A percentile compares a stretch with the other conserved stretches of the same genome.
phyloP scores from a whole-genome alignment of 345 rosid species.

The Gynandropsis gynandra region DNA sequence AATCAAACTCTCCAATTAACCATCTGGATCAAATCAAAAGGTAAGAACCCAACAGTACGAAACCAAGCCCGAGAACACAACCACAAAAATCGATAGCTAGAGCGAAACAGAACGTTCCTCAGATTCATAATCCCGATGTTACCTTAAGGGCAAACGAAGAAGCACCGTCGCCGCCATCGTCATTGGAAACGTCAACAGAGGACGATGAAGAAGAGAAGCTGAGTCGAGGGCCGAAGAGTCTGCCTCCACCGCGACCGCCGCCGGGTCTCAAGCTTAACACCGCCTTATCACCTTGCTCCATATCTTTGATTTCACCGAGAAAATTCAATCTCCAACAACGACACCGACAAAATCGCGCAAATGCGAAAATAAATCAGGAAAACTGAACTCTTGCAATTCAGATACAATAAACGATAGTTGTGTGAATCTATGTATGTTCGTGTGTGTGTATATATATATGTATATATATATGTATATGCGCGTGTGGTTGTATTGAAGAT shows the following conservation, averaged over 20 bases:
- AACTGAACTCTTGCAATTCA: too few species aligned
- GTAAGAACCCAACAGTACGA: constrained; percentile 1
- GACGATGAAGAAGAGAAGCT: constrained; percentile 12
- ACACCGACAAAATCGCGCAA: too few species aligned
- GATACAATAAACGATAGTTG: too few species aligned
- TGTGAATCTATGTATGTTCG: too few species aligned
- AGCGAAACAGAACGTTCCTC: not conserved
- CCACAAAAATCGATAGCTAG: not conserved
- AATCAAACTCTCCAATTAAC: constrained; percentile 2
- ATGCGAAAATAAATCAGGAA: too few species aligned
- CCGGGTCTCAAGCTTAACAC: constrained; percentile 32
- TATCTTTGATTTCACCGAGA: not conserved
- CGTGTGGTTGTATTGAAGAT: too few species aligned
- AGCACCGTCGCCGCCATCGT: constrained; percentile 8
- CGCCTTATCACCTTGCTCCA: constrained; percentile 23
- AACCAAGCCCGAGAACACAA: not conserved
- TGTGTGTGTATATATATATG: too few species aligned
- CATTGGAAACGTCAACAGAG: constrained; percentile 13
- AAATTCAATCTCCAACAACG: too few species aligned
- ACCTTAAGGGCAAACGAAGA: constrained; percentile 27
- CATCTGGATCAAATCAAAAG: not conserved
- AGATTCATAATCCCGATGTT: not conserved
- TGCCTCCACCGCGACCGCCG: constrained; percentile 30
- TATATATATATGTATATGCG: too few species aligned
- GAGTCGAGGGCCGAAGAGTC: constrained; percentile 20